phyloP scores from a whole-genome alignment of 192 early-diverging fungal genomes.

The Entomortierella beljakovae region DNA sequence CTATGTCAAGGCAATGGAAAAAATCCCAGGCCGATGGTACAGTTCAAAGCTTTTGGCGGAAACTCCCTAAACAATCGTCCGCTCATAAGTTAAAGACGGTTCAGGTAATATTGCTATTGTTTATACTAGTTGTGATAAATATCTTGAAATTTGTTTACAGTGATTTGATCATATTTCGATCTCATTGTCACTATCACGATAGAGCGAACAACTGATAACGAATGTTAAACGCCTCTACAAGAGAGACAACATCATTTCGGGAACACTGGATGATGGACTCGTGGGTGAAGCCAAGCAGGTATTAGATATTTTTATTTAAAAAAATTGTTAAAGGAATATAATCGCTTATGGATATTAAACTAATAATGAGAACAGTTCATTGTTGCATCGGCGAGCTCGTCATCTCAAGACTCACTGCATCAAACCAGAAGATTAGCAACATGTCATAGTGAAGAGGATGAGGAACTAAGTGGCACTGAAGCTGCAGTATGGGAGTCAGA shows the following conservation, averaged over 20 bases:
- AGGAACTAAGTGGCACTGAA: no score
- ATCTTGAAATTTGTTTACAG: no score
- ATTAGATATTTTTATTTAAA: background rate
- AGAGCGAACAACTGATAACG: background rate
- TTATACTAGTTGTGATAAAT: no score
- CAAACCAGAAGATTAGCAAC: no score
- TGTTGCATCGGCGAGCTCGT: no score
- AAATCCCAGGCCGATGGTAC: background rate
- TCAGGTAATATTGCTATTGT: background rate
- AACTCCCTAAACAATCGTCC: background rate
- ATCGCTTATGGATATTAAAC: no score
- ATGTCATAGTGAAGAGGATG: no score
- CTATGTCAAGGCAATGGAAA: background rate
- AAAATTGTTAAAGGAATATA: no score
- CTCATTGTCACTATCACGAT: background rate
- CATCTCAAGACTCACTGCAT: no score
- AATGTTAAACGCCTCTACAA: background rate
- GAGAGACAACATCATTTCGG: background rate
- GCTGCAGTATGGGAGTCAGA: no score
- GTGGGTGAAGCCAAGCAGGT: background rate
- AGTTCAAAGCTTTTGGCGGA: background rate
- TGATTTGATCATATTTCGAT: background rate
- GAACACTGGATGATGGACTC: background rate
- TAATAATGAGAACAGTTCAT: no score
- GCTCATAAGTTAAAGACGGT: background rate